Percentiles rank a stretch among this genome's conserved stretches.
Evolutionary conservation across 2,329 filamentous ascomycete genomes (phyloP).

Genomic region (Pyrenophora seminiperda): DNA sequence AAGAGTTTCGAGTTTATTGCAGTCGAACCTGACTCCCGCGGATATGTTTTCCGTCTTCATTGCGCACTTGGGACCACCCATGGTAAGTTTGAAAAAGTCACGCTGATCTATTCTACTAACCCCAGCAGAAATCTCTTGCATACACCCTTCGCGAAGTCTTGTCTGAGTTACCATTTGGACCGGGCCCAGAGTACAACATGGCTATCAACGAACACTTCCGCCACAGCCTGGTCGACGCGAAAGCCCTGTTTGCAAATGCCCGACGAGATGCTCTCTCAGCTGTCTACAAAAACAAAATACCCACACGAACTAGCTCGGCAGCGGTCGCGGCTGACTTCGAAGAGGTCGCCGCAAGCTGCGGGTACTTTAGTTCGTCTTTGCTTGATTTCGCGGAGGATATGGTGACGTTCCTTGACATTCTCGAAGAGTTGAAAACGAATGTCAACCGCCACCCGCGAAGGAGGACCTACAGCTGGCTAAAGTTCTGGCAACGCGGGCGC

Average conservation of each 20-base stretch:
- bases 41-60: slow-evolving; percentile 96
- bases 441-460: slow-evolving; percentile 64
- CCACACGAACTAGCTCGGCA: slow-evolving; percentile 69
- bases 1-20: slow-evolving; percentile 33
- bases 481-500: slow-evolving; percentile 66
- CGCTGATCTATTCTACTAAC: slow-evolving; percentile 24
- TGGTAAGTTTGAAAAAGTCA: slow-evolving; percentile 55
- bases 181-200: slow-evolving; percentile 69
- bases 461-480: slow-evolving; percentile 83
- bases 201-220: slow-evolving; percentile 79
- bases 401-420: slow-evolving; percentile 76
- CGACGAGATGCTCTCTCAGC: slow-evolving; percentile 76
- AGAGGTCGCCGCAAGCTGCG: slow-evolving; percentile 96
- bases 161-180: slow-evolving; percentile 81
- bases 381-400: slow-evolving; percentile 91
- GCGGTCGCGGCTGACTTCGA: slow-evolving; percentile 91
- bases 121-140: slow-evolving; percentile 76
- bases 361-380: slow-evolving; percentile 92
- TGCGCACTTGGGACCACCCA: slow-evolving; percentile 82
- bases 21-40: slow-evolving; percentile 60
- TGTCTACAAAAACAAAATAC: slow-evolving; percentile 79
- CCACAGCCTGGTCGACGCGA: slow-evolving; percentile 77
- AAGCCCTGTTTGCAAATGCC: slow-evolving; percentile 77
- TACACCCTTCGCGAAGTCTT: slow-evolving; percentile 89
- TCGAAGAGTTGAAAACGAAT: slow-evolving; percentile 83